These are phyloP conservation scores for Aschersonia sp. DNA, from an alignment of 2,329 filamentous ascomycete genomes.

Conservation along the genomic window DNA sequence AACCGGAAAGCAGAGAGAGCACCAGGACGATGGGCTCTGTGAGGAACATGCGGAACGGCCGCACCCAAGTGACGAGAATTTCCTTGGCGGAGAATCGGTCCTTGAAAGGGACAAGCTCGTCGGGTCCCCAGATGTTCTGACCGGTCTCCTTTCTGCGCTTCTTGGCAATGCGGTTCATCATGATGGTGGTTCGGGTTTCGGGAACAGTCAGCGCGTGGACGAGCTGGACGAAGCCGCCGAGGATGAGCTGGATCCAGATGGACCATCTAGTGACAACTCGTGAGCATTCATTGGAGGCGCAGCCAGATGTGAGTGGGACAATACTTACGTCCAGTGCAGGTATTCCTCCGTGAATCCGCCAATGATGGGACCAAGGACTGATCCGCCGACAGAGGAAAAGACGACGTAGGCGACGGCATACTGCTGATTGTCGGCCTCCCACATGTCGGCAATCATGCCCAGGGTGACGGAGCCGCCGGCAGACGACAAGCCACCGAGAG, in stretches of 20 bases:
- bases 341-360: slow-evolving; percentile 60
- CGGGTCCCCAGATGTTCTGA: slow-evolving; percentile 54
- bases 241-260: slow-evolving; percentile 77
- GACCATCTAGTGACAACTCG: slow-evolving; percentile 28
- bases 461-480: slow-evolving; percentile 61
- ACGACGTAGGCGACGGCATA: slow-evolving; percentile 66
- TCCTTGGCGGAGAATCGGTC: slow-evolving; percentile 45
- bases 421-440: slow-evolving; percentile 56
- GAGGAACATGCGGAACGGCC: slow-evolving; percentile 60
- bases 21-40: slow-evolving; percentile 62
- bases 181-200: slow-evolving; percentile 61
- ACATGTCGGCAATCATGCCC: slow-evolving; percentile 64
- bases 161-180: slow-evolving; percentile 71
- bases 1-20: slow-evolving; percentile 56
- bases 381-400: slow-evolving; percentile 67
- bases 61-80: slow-evolving; percentile 39
- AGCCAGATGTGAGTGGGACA: no score
- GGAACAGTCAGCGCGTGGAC: slow-evolving; percentile 58
- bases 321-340: slow-evolving; percentile 45
- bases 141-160: slow-evolving; percentile 46
- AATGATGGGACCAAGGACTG: slow-evolving; percentile 63
- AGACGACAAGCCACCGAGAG: slow-evolving; percentile 54
- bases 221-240: slow-evolving; percentile 54
- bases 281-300: no score
- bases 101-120: slow-evolving; percentile 50